A percentile compares a stretch with the other conserved stretches of the same genome.
Evolutionary conservation across 1,139 yeast species (phyloP).

Genomic region (Entelexis paramagnoliae): DNA sequence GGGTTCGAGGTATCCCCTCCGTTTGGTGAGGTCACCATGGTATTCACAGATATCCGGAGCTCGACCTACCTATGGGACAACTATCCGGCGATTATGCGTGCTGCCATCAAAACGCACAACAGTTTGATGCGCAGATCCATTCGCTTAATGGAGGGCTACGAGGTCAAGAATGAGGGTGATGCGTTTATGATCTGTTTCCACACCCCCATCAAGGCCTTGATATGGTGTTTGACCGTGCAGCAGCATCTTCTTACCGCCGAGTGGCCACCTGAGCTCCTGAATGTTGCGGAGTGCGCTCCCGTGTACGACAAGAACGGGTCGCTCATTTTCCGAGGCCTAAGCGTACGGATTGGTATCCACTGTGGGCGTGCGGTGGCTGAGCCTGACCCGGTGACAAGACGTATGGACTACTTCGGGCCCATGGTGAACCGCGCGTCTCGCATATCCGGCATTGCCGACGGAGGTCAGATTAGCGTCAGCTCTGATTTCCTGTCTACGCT

Average conservation of each 20-base stretch:
- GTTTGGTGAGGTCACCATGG: conserved; percentile 85
- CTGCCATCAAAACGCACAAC: conserved; percentile 91
- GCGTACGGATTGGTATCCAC: conserved; percentile 96
- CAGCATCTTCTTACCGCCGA: conserved; percentile 71
- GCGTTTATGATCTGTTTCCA: conserved; percentile 99
- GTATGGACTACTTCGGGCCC: conserved; percentile 99
- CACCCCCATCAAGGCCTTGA: conserved; percentile 75
- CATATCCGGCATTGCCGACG: conserved; percentile 90
- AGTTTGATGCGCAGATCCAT: conserved; percentile 88
- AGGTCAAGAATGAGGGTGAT: conserved; percentile 98
- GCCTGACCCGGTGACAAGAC: conserved; percentile 80
- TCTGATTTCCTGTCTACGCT: conserved; percentile 71
- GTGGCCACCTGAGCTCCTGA: conserved; percentile 92
- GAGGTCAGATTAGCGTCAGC: conserved; percentile 90
- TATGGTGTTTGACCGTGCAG: conserved; percentile 94
- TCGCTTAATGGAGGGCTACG: conserved; percentile 91
- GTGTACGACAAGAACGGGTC: conserved; percentile 46
- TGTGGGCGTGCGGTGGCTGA: conserved; percentile 99
- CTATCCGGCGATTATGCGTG: conserved; percentile 82
- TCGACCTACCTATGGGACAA: conserved; percentile 92
- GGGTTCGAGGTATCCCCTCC: conserved; percentile 96
- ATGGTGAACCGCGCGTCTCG: conserved; percentile 95
- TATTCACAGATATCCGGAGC: conserved; percentile 92
- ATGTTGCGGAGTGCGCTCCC: conserved; percentile 71
- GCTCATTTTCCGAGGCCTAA: conserved; percentile 69